These are phyloP conservation scores for Penicillium canescens DNA, from an alignment of 495 filamentous ascomycete species.

Conservation along the genomic window DNA sequence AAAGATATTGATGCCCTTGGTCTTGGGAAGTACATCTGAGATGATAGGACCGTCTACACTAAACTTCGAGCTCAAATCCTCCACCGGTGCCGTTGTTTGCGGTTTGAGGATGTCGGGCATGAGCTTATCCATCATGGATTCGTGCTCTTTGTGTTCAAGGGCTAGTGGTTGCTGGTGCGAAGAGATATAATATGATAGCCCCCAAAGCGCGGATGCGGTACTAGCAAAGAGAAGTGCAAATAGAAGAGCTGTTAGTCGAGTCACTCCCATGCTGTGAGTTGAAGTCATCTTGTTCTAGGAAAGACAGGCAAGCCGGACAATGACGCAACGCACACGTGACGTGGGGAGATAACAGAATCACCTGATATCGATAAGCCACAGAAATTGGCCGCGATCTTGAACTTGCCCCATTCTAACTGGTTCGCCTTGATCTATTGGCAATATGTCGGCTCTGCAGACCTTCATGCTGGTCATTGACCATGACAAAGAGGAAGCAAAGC, in stretches of 20 bases:
- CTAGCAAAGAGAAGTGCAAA: constrained; percentile 10
- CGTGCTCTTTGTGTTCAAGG: constrained; percentile 21
- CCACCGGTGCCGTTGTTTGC: constrained; percentile 26
- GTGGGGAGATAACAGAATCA: constrained; percentile 13
- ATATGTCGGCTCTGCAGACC: constrained; percentile 62
- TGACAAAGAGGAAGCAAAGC: constrained; percentile 58
- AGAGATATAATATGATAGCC: constrained; percentile 4
- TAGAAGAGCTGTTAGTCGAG: constrained; percentile 11
- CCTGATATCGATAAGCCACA: constrained; percentile 31
- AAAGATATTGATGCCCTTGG: constrained; percentile 83
- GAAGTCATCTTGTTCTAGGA: constrained; percentile 2
- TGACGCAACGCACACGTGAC: constrained; percentile 33
- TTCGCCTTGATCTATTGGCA: constrained; percentile 24
- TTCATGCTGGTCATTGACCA: constrained; percentile 67
- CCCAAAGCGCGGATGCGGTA: constrained; percentile 17
- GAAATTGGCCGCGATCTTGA: constrained; percentile 19
- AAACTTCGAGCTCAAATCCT: constrained; percentile 15
- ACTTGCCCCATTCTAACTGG: constrained; percentile 12
- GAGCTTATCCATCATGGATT: constrained; percentile 33
- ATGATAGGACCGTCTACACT: constrained; percentile 53
- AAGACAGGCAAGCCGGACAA: constrained; percentile 12
- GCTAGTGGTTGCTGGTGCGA: constrained; percentile 13
- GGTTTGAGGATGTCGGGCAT: constrained; percentile 39
- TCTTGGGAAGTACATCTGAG: constrained; percentile 82
- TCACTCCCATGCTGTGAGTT: constrained; percentile 19